Percentiles rank a stretch among this genome's conserved stretches.
Evolutionary conservation across 306 rosid genomes (phyloP).

Genomic region (Cicer yamashitae): DNA sequence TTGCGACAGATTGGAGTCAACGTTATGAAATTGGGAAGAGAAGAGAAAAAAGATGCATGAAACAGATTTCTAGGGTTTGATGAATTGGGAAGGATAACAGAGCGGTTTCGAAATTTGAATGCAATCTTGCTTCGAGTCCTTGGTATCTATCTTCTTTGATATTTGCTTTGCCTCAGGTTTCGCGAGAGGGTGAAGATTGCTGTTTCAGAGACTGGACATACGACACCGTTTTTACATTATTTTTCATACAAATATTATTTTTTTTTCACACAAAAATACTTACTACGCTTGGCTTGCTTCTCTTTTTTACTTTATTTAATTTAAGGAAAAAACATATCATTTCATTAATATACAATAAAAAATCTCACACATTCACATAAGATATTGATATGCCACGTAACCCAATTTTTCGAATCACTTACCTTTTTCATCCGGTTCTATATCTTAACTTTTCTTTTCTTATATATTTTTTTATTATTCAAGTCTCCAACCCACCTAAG

Average conservation of each 20-base stretch:
- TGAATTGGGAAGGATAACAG: background rate
- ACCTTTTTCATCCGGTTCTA: too few species aligned
- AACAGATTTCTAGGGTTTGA: conserved; percentile 38
- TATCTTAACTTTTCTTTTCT: too few species aligned
- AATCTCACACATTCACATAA: too few species aligned
- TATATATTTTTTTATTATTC: too few species aligned
- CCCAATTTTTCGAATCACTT: too few species aligned
- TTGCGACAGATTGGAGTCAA: background rate
- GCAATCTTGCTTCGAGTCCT: background rate
- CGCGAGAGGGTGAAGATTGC: conserved; percentile 30
- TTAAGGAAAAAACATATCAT: too few species aligned
- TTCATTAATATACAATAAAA: too few species aligned
- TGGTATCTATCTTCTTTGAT: background rate
- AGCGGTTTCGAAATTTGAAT: conserved; percentile 14
- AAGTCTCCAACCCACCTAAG: too few species aligned
- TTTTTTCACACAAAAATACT: background rate
- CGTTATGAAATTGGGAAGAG: conserved; percentile 20
- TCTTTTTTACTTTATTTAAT: too few species aligned
- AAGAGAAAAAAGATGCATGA: background rate
- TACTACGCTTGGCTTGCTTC: too few species aligned
- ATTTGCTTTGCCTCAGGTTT: conserved; percentile 30
- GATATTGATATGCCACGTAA: too few species aligned
- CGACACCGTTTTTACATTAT: background rate
- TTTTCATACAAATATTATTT: background rate
- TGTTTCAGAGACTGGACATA: background rate